These are phyloP conservation scores for Auricularia auricula-judae DNA, from an alignment of 768 basidiomycete species.

Conservation along the genomic window DNA sequence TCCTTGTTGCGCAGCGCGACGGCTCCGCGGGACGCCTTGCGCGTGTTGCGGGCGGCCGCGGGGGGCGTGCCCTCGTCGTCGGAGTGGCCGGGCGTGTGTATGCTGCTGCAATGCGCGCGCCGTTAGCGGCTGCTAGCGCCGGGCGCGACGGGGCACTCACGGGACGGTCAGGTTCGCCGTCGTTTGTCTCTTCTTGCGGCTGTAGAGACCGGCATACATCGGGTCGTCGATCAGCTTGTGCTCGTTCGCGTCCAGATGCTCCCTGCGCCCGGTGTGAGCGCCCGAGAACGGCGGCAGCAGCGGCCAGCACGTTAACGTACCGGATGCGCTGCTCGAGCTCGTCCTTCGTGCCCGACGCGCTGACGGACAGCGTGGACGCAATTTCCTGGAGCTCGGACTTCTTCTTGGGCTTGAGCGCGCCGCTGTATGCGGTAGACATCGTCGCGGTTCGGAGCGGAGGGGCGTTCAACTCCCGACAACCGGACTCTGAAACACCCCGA, in stretches of 20 bases:
- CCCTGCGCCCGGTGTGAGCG: constrained; percentile 10
- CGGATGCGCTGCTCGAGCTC: constrained; percentile 53
- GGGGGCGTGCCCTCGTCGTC: constrained; percentile 16
- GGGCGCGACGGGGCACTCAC: not conserved
- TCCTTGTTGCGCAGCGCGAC: not conserved
- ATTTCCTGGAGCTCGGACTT: constrained; percentile 58
- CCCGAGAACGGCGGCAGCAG: not conserved
- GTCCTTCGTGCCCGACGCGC: constrained; percentile 50
- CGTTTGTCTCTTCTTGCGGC: constrained; percentile 5
- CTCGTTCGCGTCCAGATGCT: constrained; percentile 47
- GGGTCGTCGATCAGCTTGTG: constrained; percentile 45
- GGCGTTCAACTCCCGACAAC: too few relatives aligned
- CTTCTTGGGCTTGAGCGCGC: constrained; percentile 33
- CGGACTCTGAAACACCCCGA: too few relatives aligned
- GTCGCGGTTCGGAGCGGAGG: not conserved
- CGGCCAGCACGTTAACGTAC: not conserved
- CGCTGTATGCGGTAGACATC: not conserved
- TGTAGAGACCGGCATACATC: constrained; percentile 44
- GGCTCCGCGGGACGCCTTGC: constrained; percentile 4
- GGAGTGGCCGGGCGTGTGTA: not conserved
- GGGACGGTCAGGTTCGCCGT: not conserved
- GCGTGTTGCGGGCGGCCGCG: constrained; percentile 19
- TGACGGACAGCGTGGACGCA: constrained; percentile 34
- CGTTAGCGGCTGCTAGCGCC: not conserved
- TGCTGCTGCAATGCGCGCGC: not conserved